Base-by-base conservation (phyloP, 768 basidiomycete genomes). In the Mycena maculata region DNA sequence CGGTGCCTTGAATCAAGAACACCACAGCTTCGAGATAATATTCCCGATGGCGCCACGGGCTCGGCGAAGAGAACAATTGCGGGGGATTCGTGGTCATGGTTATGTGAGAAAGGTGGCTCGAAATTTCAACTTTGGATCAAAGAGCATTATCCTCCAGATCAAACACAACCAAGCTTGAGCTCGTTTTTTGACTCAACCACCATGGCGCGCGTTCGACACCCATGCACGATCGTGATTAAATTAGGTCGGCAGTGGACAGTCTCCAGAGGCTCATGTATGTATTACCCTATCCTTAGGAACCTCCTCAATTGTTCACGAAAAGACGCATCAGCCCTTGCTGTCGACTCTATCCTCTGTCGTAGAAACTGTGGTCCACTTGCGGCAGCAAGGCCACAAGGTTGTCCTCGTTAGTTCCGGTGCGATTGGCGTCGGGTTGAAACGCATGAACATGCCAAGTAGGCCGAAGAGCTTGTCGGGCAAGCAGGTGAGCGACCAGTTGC, bases 371-470 rank as follows among this genome's bases (percentile, higher is more conserved):
- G 85, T 94, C 18, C 80, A 88, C 36, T 86, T 99, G 18, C 88
- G 90, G 50, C 81, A 83, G 7, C 82, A 90, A 45, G 97, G 97
- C 0, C 97, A 99, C 81, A 92, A 95, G 73, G 94, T 99, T 59
- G 94, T 99, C 5, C 88, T 99, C 13, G 95, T 98, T 65, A 95
- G 93, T 73, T 98, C 96, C 23, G 98, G 98, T 1, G 98, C 98
- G n/a, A 98, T 99, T 64, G 98, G 92, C 0, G 94, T 99, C 20
- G 98, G 98, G 0, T 77, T 99, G 66, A 91, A 95, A 76, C 86
- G 96, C 42, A 99, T 99, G 98, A 85, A 89, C 38, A 79, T 98
- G 66, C 84, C 90, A 15, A 89, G 86, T 57, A 84, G 87, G 58
- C 94, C 96, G 3, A 97, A 96, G 72, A 91, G 86, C 66, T 80